Evolutionary conservation across 305 asterid genomes (phyloP), one percentile per base, ranked within the genome.

Genomic region (Ilex paraguariensis): DNA sequence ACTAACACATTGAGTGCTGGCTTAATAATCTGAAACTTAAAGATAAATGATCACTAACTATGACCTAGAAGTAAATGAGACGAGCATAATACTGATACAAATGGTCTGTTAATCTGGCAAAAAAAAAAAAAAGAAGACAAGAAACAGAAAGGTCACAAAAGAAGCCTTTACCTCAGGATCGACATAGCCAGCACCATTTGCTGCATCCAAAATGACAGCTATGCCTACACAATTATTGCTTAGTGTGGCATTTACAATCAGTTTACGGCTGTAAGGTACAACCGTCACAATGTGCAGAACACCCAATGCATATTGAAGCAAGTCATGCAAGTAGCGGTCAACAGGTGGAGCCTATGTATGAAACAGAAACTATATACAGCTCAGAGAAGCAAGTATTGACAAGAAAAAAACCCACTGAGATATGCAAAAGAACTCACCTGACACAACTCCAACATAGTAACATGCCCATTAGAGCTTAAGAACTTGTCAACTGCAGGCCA

Each of bases 261-360:
- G 95, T 79, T 81, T 87, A 63, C 97, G 97, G 85, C 96, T 82
- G 70, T 80, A 82, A 11, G 95, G 97, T 61, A 85, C 89, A 78
- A 94, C 63, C 56, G 99, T 91, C 50, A 91, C 91, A 57, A 91
- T 91, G 63, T 88, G 99, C 75, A 94, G 75, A 55, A 94, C 76
- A 59, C 99, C 99, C 63, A 94, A 81, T 30, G 99, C 99, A 75
- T 91, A 88, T 67, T 94, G 96, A 71, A 91, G 95, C 82, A 94
- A 83, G 71, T 91, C 97, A 52, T 80, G 99, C 84, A 94, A 80
- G 80, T 91, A 94, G 15, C 99, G 95, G 73, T 94, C 99, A 75
- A 91, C 99, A 16, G 96, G 90, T 52, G 99, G 98, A 54, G 96
- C 99, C 98, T 91, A 64, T 76, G 81, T 57, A 49, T 63, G 68